phyloP scores from a whole-genome alignment of 441 rosid genomes.

The Euphorbia corollata region DNA sequence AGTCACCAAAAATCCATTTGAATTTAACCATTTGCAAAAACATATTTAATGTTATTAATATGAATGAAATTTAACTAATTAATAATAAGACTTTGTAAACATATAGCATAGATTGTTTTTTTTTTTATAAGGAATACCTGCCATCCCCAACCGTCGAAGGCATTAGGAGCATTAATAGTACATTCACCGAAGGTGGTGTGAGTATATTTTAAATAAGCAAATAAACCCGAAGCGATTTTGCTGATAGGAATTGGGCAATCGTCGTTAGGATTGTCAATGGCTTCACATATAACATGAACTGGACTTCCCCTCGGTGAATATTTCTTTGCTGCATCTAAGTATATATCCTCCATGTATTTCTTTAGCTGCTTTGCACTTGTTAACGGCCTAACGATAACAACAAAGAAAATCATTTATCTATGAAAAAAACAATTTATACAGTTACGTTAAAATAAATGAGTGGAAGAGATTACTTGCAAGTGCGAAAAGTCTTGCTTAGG shows the following conservation, averaged over 20 bases:
- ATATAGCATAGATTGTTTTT: too few species aligned
- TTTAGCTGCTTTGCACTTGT: constrained; percentile 29
- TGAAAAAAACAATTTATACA: too few species aligned
- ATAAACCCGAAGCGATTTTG: constrained; percentile 46
- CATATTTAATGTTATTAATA: too few species aligned
- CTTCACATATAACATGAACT: constrained; percentile 40
- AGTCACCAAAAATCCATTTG: too few species aligned
- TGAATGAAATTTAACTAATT: too few species aligned
- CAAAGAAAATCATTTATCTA: too few species aligned
- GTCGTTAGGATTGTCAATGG: constrained; percentile 36
- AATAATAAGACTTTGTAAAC: too few species aligned
- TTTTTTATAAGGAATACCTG: too few species aligned
- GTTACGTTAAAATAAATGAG: too few species aligned
- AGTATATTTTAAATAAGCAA: constrained; percentile 32
- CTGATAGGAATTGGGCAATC: constrained; percentile 27
- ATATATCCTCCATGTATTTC: constrained; percentile 26
- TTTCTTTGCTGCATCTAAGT: constrained; percentile 46
- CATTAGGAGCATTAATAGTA: constrained; percentile 15
- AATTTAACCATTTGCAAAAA: too few species aligned
- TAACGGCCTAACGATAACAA: constrained; percentile 47
- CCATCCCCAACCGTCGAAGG: constrained; percentile 34
- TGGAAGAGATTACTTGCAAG: constrained; percentile 39
- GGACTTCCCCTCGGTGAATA: constrained; percentile 26
- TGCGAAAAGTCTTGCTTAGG: constrained; percentile 42
- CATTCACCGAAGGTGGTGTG: constrained; percentile 26